Percentiles rank a stretch among this genome's conserved stretches.
Evolutionary conservation across 2,329 filamentous ascomycete genomes (phyloP).

Genomic region (Gnomoniopsis sp.): DNA sequence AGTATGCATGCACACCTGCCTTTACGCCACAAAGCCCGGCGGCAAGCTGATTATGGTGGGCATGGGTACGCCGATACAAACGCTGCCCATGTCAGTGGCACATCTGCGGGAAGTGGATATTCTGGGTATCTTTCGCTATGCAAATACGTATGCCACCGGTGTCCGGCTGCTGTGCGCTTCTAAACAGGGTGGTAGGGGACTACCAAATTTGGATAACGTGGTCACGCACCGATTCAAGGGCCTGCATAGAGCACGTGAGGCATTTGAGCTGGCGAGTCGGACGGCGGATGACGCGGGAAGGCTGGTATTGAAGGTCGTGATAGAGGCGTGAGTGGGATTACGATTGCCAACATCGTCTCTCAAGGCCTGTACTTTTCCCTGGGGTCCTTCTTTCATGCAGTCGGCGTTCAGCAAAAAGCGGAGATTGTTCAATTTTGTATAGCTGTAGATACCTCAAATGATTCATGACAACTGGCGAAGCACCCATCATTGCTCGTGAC

Average conservation of each 20-base stretch:
- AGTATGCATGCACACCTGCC: conserved; percentile 69
- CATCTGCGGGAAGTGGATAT: conserved; percentile 75
- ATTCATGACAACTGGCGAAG: neutral
- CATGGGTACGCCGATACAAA: conserved; percentile 76
- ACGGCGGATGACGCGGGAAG: conserved; percentile 66
- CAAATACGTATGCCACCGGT: conserved; percentile 71
- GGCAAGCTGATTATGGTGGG: conserved; percentile 74
- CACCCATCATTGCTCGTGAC: neutral
- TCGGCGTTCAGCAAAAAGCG: neutral
- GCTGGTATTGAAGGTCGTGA: conserved; percentile 70
- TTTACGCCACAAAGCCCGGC: conserved; percentile 67
- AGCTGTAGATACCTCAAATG: neutral
- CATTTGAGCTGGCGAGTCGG: conserved; percentile 68
- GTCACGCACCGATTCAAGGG: conserved; percentile 72
- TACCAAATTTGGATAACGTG: conserved; percentile 66
- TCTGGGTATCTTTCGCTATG: conserved; percentile 74
- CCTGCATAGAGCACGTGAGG: conserved; percentile 56
- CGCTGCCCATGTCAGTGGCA: conserved; percentile 68
- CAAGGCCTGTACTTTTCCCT: too few relatives aligned
- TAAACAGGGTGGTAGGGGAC: conserved; percentile 27
- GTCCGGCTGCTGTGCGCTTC: conserved; percentile 56
- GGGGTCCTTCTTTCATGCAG: too few relatives aligned
- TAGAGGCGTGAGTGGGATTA: conserved; percentile 54
- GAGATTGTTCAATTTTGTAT: neutral
- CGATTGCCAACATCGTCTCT: too few relatives aligned